These are phyloP conservation scores for Fraxinus quadrangulata DNA, from an alignment of 257 asterid genomes.

Conservation along the genomic window DNA sequence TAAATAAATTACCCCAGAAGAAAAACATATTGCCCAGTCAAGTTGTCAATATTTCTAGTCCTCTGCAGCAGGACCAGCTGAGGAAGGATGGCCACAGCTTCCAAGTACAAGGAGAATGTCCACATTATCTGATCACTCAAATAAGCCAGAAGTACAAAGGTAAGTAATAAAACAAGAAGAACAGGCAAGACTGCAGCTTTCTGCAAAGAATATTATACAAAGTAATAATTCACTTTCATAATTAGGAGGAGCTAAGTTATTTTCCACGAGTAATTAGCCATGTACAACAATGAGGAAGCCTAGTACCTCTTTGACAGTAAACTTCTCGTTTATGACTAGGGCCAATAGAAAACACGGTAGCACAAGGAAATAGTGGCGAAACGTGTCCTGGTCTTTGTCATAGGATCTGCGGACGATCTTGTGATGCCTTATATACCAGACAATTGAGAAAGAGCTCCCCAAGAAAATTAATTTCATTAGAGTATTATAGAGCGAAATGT, in stretches of 20 bases:
- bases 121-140: constrained; percentile 61
- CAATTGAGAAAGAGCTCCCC: constrained; percentile 84
- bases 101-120: constrained; percentile 81
- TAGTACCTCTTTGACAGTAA: constrained; percentile 70
- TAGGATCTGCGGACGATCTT: constrained; percentile 85
- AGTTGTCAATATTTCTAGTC: constrained; percentile 84
- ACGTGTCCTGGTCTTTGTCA: constrained; percentile 85
- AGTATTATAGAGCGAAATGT: constrained; percentile 75
- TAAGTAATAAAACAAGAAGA: constrained; percentile 1
- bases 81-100: constrained; percentile 90
- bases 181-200: not conserved
- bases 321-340: constrained; percentile 60
- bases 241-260: not conserved
- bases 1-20: constrained; percentile 63
- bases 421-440: constrained; percentile 84
- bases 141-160: constrained; percentile 12
- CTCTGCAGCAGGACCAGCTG: constrained; percentile 86
- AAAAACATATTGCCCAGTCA: constrained; percentile 85
- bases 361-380: constrained; percentile 74
- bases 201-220: not conserved
- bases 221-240: not conserved
- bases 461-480: constrained; percentile 77
- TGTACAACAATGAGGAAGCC: not conserved
- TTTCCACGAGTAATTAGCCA: not conserved
- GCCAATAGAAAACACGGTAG: constrained; percentile 74